These are phyloP conservation scores for Sarocladium strictum DNA, from an alignment of 2,329 filamentous ascomycete species.

Conservation along the genomic window DNA sequence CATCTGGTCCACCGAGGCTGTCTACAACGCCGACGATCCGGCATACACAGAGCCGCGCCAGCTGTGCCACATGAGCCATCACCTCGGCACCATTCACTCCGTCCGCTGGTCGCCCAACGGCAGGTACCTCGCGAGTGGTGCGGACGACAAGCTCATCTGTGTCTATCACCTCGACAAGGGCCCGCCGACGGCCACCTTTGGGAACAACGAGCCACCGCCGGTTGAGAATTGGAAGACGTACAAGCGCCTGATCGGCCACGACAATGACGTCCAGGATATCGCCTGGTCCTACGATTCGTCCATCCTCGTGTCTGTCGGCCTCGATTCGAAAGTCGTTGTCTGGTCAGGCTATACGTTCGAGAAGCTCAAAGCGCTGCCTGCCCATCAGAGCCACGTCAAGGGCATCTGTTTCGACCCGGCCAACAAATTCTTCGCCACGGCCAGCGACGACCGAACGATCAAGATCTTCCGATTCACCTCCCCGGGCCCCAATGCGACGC, in stretches of 20 bases:
- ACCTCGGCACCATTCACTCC: constrained; percentile 94
- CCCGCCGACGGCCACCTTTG: constrained; percentile 74
- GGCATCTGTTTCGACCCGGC: constrained; percentile 97
- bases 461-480: constrained; percentile 95
- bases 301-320: constrained; percentile 87
- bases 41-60: constrained; percentile 77
- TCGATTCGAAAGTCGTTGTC: constrained; percentile 96
- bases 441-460: constrained; percentile 93
- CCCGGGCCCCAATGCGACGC: constrained; percentile 81
- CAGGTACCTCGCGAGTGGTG: constrained; percentile 91
- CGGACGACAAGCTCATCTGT: constrained; percentile 98
- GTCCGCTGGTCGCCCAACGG: constrained; percentile 95
- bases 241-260: constrained; percentile 87
- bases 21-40: constrained; percentile 71
- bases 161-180: constrained; percentile 87
- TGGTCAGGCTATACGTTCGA: constrained; percentile 99
- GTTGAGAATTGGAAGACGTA: constrained; percentile 98
- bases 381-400: constrained; percentile 97
- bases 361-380: constrained; percentile 87
- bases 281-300: constrained; percentile 97
- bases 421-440: constrained; percentile 98
- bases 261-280: constrained; percentile 97
- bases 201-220: constrained; percentile 83
- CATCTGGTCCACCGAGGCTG: constrained; percentile 94
- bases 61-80: constrained; percentile 96